These are phyloP conservation scores for Styphnolobium japonicum DNA, from an alignment of 306 rosid genomes.

Conservation along the genomic window DNA sequence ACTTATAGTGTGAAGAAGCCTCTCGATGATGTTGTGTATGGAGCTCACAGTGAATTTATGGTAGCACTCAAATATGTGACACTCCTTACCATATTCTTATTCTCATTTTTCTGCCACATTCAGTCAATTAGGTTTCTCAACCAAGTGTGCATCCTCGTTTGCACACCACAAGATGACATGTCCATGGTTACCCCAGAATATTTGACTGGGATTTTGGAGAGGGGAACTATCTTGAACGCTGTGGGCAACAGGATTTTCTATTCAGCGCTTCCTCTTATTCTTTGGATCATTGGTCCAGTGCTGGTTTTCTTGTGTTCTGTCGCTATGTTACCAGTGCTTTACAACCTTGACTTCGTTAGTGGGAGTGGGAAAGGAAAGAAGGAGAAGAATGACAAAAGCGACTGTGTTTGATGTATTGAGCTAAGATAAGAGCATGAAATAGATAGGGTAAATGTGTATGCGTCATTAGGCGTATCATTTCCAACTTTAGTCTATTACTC, in stretches of 20 bases:
- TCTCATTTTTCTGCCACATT: constrained; percentile 76
- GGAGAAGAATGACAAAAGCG: constrained; percentile 5
- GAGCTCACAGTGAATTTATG: constrained; percentile 82
- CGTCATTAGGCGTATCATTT: background rate
- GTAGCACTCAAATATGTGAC: constrained; percentile 67
- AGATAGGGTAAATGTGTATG: background rate
- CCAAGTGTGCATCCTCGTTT: constrained; percentile 61
- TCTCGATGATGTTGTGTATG: constrained; percentile 61
- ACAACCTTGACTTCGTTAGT: constrained; percentile 61
- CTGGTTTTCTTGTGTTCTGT: constrained; percentile 56
- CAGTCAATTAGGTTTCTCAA: constrained; percentile 67
- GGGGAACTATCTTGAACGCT: constrained; percentile 57
- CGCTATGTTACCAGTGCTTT: constrained; percentile 65
- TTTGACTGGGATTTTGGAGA: constrained; percentile 59
- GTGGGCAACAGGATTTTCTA: constrained; percentile 83
- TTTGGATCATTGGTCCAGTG: constrained; percentile 84
- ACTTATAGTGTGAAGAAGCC: constrained; percentile 81
- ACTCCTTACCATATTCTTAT: constrained; percentile 59
- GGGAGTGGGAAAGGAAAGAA: background rate
- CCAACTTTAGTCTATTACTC: background rate
- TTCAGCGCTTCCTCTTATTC: constrained; percentile 61
- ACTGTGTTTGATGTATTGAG: constrained; percentile 13
- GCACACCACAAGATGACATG: constrained; percentile 53
- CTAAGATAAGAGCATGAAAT: background rate
- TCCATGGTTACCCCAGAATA: constrained; percentile 50